Conservation (phyloP, 192 early-diverging fungal species). For the Coemansia sp. region DNA sequence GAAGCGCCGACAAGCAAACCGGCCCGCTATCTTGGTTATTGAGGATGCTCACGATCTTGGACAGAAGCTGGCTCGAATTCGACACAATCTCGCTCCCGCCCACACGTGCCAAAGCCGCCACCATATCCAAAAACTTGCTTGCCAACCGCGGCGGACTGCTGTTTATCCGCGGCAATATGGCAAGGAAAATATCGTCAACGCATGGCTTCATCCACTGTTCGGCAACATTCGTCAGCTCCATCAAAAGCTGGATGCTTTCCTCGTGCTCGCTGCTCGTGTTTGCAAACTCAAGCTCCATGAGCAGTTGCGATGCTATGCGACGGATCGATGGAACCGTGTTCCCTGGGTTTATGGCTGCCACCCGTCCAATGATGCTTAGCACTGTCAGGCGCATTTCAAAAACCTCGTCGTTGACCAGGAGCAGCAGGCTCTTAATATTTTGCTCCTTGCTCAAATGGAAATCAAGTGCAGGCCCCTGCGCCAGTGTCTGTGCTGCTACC, state of each 20-base stretch:
- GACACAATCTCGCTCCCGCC: conserved; percentile 81
- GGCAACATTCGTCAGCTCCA: conserved; percentile 71
- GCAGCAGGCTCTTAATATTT: conserved; percentile 81
- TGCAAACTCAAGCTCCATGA: conserved; percentile 91
- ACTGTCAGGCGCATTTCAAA: conserved; percentile 84
- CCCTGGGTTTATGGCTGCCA: conserved; percentile 85
- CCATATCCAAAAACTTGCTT: conserved; percentile 55
- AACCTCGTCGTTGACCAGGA: conserved; percentile 88
- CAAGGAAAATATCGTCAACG: conserved; percentile 82
- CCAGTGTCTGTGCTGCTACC: conserved; percentile 39
- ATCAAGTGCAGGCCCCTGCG: conserved; percentile 72
- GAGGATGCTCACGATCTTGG: conserved; percentile 84
- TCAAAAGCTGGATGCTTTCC: conserved; percentile 62
- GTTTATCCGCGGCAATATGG: conserved; percentile 77
- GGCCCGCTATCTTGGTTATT: conserved; percentile 80
- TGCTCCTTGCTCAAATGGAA: conserved; percentile 87
- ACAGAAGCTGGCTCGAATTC: conserved; percentile 77
- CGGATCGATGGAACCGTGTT: conserved; percentile 88
- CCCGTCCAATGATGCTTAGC: conserved; percentile 81
- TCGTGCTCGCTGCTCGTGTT: conserved; percentile 51
- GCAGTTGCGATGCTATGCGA: conserved; percentile 79
- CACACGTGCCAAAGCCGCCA: conserved; percentile 74
- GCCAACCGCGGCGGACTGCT: conserved; percentile 72
- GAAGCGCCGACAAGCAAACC: conserved; percentile 86
- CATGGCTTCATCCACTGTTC: conserved; percentile 86